Evolutionary conservation across 1,139 yeast species (phyloP).

Genomic region (Suhomyces bolitotheri): DNA sequence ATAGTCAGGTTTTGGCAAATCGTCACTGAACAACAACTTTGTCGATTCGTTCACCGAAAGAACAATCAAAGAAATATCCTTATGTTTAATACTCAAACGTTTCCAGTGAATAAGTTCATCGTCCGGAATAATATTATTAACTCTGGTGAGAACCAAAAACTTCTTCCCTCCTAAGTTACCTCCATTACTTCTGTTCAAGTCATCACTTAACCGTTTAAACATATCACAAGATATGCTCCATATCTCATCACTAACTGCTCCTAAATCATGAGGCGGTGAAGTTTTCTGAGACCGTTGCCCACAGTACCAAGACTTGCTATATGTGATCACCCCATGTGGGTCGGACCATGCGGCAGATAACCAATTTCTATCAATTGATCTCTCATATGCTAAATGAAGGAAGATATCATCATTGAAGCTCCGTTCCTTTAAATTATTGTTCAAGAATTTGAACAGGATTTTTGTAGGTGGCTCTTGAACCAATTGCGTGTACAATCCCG

Average conservation of each 20-base stretch:
- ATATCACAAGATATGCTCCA: slow-evolving; percentile 42
- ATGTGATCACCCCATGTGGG: slow-evolving; percentile 67
- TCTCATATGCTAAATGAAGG: slow-evolving; percentile 80
- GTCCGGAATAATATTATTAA: slow-evolving; percentile 73
- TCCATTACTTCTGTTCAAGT: slow-evolving; percentile 32
- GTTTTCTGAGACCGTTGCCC: slow-evolving; percentile 16
- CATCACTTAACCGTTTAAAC: slow-evolving; percentile 39
- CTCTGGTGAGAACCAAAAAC: slow-evolving; percentile 65
- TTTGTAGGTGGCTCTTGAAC: slow-evolving; percentile 48
- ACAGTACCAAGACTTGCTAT: slow-evolving; percentile 68
- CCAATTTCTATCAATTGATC: slow-evolving; percentile 83
- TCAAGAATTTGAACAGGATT: slow-evolving; percentile 53
- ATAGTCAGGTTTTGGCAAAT: slow-evolving; percentile 9
- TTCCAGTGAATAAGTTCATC: slow-evolving; percentile 81
- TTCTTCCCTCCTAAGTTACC: slow-evolving; percentile 45
- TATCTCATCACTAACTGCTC: slow-evolving; percentile 38
- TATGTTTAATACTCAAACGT: slow-evolving; percentile 57
- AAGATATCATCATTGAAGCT: slow-evolving; percentile 63
- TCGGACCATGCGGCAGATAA: slow-evolving; percentile 88
- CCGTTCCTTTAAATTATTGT: slow-evolving; percentile 23
- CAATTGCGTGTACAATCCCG: slow-evolving; percentile 39
- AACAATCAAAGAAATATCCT: slow-evolving; percentile 67
- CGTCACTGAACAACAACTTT: slow-evolving; percentile 48
- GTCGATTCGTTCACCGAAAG: slow-evolving; percentile 71
- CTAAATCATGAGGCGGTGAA: slow-evolving; percentile 30